These are phyloP conservation scores for Fraxinus pennsylvanica DNA, from an alignment of 257 asterid species.

Conservation along the genomic window DNA sequence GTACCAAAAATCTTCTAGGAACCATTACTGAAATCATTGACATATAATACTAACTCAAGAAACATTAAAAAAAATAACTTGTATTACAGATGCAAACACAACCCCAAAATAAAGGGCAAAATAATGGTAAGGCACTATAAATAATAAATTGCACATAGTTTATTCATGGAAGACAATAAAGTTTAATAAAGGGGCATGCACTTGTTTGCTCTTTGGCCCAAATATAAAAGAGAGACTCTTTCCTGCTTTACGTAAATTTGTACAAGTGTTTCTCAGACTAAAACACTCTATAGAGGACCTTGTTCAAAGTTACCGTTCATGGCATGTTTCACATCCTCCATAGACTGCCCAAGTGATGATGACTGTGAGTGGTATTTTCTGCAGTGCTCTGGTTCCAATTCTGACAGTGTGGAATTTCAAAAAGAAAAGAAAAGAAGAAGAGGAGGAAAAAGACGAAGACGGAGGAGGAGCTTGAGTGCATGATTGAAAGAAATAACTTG, in stretches of 20 bases:
- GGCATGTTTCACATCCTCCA: not conserved
- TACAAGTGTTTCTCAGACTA: too few species aligned
- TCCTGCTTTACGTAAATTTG: too few species aligned
- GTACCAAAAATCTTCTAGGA: constrained; percentile 13
- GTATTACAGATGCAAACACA: not conserved
- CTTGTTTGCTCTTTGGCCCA: constrained; percentile 9
- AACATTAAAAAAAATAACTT: not conserved
- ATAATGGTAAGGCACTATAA: not conserved
- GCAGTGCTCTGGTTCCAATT: too few species aligned
- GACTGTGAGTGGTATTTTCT: too few species aligned
- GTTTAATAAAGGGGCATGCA: not conserved
- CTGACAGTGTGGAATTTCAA: too few species aligned
- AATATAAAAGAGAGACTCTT: not conserved
- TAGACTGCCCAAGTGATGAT: not conserved
- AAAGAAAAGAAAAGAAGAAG: too few species aligned
- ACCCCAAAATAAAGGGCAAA: not conserved
- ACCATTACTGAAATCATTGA: not conserved
- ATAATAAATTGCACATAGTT: constrained; percentile 1
- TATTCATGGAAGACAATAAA: constrained; percentile 1
- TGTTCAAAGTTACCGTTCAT: not conserved
- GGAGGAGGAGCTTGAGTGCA: not conserved
- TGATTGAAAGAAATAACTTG: not conserved
- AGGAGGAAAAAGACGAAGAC: too few species aligned
- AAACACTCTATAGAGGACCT: not conserved
- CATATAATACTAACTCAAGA: not conserved